Evolutionary conservation across 1,284 basidiomycete species (phyloP), one percentile per base, ranked within the genome.

Genomic region (Irpex sp.): DNA sequence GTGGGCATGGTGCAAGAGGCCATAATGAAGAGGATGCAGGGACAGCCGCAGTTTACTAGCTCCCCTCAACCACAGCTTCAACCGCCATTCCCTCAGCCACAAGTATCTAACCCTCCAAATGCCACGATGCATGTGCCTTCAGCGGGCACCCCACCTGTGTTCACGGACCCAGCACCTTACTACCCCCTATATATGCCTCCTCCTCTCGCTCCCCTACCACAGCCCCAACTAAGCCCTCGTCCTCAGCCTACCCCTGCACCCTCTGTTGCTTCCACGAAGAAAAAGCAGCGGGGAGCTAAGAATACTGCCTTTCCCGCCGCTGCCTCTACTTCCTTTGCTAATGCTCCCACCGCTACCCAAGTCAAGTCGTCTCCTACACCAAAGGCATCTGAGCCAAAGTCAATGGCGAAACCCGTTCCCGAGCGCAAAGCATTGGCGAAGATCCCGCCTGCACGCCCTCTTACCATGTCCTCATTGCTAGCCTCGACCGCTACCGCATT

Each of bases 271-370:
- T n/a, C 19, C 17, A 39, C 58, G 53, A 62, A 61, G 57, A 65
- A 65, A 57, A 63, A 61, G 39, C 51, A 57, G 17, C 15, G 47
- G 26, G 47, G 13, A 13, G 15, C 66, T n/a, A 58, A 61, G 13
- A 49, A 60, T 51, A 58, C 61, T 9, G 60, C 43, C 2, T 63
- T 57, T 19, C 70, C 81, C 5, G 73, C 78, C 6, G 75, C 79
- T 46, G 79, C 77, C 0, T 76, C 83, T 0, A 87, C 88, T 1
- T 85, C 88, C 11, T 80, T 77, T 50, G 76, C 83, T 5, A 83
- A 76, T 64, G 76, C 83, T 1, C 71, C 79, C 0, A 87, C 85
- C 4, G 79, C 85, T 2, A 81, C 77, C 31, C 74, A 76, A 5
- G 69, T 78, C 5, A 77, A 81, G 11, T 83, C 80, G 39, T 76